Percentiles rank a stretch among this genome's conserved stretches.
Evolutionary conservation across 2,329 filamentous ascomycete species (phyloP).

Genomic region (Elsinoe arachidis): DNA sequence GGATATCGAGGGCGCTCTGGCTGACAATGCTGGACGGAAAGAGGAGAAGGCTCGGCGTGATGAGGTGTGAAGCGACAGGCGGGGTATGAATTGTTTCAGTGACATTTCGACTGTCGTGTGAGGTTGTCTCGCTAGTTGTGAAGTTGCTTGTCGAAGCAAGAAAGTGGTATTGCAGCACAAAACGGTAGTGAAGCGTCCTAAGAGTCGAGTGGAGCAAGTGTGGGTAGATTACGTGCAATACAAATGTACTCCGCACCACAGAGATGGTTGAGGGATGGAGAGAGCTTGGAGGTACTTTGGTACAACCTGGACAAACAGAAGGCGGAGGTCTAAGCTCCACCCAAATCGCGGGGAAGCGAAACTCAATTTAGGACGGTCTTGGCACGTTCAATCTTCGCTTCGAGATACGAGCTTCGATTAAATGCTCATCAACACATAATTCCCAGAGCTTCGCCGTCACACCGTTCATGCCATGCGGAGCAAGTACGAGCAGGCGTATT

Average conservation of each 20-base stretch:
- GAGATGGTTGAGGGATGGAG: constrained; percentile 4
- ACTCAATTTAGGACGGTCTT: constrained; percentile 7
- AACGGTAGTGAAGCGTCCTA: too few species aligned
- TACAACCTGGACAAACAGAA: constrained; percentile 2
- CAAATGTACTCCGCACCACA: constrained; percentile 8
- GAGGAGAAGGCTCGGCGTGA: not conserved
- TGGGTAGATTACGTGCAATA: not conserved
- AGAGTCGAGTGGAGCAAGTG: not conserved
- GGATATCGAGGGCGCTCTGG: constrained; percentile 62
- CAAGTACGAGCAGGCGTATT: not conserved
- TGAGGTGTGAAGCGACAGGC: not conserved
- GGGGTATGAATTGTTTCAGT: constrained; percentile 6
- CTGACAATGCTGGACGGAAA: constrained; percentile 2
- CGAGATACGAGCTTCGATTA: not conserved
- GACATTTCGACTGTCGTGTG: constrained; percentile 4
- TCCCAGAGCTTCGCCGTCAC: not conserved
- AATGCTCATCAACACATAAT: too few species aligned
- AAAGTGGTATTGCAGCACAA: too few species aligned
- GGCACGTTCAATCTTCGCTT: not conserved
- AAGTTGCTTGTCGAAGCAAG: not conserved
- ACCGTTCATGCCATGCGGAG: constrained; percentile 6
- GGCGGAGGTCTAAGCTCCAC: constrained; percentile 1
- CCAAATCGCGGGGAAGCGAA: constrained; percentile 10
- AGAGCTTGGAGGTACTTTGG: constrained; percentile 9
- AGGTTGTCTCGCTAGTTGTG: not conserved